Conservation (phyloP, 2,329 filamentous ascomycete genomes). For the Microsporum ferrugineum region DNA sequence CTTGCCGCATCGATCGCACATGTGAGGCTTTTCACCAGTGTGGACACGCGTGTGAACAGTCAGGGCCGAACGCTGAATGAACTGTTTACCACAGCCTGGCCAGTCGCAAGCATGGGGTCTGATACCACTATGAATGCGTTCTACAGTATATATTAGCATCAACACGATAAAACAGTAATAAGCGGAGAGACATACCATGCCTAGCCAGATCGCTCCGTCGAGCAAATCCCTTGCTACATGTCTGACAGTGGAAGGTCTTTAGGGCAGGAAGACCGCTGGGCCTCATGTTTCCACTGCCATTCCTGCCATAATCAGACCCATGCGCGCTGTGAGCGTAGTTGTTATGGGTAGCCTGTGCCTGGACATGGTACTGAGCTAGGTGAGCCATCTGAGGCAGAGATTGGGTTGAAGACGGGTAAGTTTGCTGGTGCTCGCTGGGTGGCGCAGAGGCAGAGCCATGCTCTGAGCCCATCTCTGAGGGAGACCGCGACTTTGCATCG, state of each 20-base stretch:
- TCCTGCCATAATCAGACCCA: not conserved
- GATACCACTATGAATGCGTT: conserved; percentile 87
- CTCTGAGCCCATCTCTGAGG: conserved; percentile 48
- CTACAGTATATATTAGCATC: conserved; percentile 36
- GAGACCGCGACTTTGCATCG: conserved; percentile 27
- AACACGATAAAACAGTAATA: not conserved
- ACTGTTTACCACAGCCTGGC: conserved; percentile 82
- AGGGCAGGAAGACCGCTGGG: conserved; percentile 39
- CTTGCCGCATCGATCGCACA: conserved; percentile 95
- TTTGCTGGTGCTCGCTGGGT: conserved; percentile 44
- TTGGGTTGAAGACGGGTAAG: conserved; percentile 46
- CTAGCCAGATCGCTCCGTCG: conserved; percentile 85
- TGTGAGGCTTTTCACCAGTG: conserved; percentile 95
- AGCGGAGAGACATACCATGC: conserved; percentile 57
- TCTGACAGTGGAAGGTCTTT: conserved; percentile 80
- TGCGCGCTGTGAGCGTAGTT: conserved; percentile 43
- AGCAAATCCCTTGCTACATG: conserved; percentile 84
- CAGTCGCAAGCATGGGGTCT: conserved; percentile 88
- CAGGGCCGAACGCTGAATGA: conserved; percentile 90
- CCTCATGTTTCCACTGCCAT: conserved; percentile 30
- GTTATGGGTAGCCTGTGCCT: conserved; percentile 42
- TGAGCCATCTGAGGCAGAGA: conserved; percentile 41
- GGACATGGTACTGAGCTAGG: conserved; percentile 44
- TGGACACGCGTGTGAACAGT: conserved; percentile 94
- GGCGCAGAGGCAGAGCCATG: conserved; percentile 42